phyloP scores from a whole-genome alignment of 257 asterid genomes.

The Anisodus tanguticus region DNA sequence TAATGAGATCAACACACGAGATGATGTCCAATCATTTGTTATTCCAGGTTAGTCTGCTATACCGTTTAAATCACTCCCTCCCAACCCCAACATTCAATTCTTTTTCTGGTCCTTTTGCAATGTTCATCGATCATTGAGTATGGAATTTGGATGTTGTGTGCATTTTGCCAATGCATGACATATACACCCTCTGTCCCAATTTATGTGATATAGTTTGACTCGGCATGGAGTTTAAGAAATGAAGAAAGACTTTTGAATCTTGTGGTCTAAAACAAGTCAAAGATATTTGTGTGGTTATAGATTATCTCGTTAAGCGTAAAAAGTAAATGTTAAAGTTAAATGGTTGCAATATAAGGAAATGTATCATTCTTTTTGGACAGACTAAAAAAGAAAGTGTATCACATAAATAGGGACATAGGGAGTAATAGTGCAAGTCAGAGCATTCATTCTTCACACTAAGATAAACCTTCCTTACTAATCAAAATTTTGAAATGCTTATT shows the following conservation, averaged over 20 bases:
- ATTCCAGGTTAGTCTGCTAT: constrained; percentile 58
- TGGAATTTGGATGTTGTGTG: background rate
- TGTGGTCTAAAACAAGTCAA: too few species aligned
- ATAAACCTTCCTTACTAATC: background rate
- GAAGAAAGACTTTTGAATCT: too few species aligned
- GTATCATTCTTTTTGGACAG: too few species aligned
- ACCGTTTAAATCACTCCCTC: background rate
- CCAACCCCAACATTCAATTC: background rate
- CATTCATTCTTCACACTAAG: background rate
- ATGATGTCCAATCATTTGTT: constrained; percentile 42
- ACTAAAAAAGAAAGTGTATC: too few species aligned
- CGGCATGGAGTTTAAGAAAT: too few species aligned
- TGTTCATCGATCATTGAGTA: background rate
- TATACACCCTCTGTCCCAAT: background rate
- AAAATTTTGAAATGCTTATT: background rate
- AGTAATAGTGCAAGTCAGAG: background rate
- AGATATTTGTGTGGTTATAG: too few species aligned
- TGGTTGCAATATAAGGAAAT: too few species aligned
- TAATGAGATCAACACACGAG: constrained; percentile 47
- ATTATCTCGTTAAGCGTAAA: too few species aligned
- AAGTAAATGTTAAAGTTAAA: too few species aligned
- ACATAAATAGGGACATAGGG: too few species aligned
- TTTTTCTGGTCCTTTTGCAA: constrained; percentile 8
- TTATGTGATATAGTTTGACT: too few species aligned
- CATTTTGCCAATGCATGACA: background rate